phyloP scores from a whole-genome alignment of 2,329 filamentous ascomycete species.

The Claviceps lovelessii region DNA sequence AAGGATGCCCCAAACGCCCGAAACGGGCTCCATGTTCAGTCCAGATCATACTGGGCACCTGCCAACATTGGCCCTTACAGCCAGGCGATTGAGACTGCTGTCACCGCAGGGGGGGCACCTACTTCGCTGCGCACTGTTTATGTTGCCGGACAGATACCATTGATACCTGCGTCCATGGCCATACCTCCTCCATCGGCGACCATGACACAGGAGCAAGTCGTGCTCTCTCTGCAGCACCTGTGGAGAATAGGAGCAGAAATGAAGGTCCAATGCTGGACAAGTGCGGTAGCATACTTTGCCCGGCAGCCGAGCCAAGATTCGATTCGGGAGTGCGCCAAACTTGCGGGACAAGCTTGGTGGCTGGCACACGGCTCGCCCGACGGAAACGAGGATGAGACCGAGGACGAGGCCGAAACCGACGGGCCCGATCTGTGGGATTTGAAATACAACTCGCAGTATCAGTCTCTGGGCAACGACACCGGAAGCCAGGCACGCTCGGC shows the following conservation, averaged over 20 bases:
- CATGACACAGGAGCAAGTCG: constrained; percentile 42
- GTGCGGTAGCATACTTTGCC: constrained; percentile 61
- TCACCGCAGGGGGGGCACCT: constrained; percentile 9
- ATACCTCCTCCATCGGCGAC: constrained; percentile 28
- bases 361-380: constrained; percentile 23
- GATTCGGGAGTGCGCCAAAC: constrained; percentile 21
- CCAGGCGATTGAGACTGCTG: constrained; percentile 54
- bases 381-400: constrained; percentile 30
- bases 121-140: constrained; percentile 32
- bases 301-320: constrained; percentile 14
- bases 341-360: constrained; percentile 35
- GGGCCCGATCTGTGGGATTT: constrained; percentile 55
- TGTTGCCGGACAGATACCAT: constrained; percentile 82
- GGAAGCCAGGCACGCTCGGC: constrained; percentile 13
- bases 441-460: constrained; percentile 40
- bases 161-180: constrained; percentile 67
- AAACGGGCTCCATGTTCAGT: constrained; percentile 74
- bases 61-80: constrained; percentile 97
- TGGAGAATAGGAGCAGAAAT: constrained; percentile 66
- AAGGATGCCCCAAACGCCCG: constrained; percentile 21
- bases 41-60: constrained; percentile 89
- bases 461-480: constrained; percentile 22
- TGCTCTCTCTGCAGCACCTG: constrained; percentile 74
- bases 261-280: constrained; percentile 60
- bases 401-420: constrained; percentile 26